phyloP scores from a whole-genome alignment of 208 protist genomes.

The Porcisia deanei region DNA sequence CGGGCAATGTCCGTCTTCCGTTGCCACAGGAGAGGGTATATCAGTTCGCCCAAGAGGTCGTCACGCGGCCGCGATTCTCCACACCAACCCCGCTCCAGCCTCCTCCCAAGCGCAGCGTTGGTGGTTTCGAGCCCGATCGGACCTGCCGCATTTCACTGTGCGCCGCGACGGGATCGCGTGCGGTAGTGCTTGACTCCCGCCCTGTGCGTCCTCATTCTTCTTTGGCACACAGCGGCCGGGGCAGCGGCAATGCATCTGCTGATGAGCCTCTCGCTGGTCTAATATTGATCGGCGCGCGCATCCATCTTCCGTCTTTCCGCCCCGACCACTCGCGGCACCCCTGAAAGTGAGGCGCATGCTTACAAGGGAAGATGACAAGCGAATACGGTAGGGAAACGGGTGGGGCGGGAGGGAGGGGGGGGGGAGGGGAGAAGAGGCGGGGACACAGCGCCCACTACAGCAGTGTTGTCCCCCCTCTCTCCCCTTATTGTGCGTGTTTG shows the following conservation, averaged over 20 bases:
- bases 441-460: neutral
- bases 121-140: neutral
- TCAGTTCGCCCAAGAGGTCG: neutral
- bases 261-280: slow-evolving; percentile 3
- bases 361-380: neutral
- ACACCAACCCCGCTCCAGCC: neutral
- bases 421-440: neutral
- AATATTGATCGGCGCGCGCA: slow-evolving; percentile 24
- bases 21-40: neutral
- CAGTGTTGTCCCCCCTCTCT: slow-evolving; percentile 4
- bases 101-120: neutral
- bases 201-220: neutral
- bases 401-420: neutral
- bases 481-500: neutral
- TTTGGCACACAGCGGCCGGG: neutral
- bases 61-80: too few relatives aligned
- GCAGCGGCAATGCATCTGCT: neutral
- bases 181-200: neutral
- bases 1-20: neutral
- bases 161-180: neutral
- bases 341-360: neutral
- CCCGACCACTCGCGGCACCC: neutral
- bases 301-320: slow-evolving; percentile 14
- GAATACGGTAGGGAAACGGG: neutral
- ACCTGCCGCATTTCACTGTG: neutral